These are phyloP conservation scores for Sphaerostilbella broomeana DNA, from an alignment of 2,329 filamentous ascomycete genomes.

Conservation along the genomic window DNA sequence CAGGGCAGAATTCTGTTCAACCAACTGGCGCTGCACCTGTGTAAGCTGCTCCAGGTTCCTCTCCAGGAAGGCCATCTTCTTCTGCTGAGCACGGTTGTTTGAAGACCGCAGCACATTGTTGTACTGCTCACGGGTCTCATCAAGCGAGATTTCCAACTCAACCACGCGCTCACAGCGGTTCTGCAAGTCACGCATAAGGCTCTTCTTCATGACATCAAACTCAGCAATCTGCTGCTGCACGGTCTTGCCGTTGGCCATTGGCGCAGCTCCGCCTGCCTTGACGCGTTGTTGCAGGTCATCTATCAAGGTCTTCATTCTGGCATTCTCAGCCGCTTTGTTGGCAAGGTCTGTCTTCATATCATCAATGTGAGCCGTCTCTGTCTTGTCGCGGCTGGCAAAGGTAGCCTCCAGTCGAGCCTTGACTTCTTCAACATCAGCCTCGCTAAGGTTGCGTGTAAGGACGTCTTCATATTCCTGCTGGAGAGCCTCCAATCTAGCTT, in stretches of 20 bases:
- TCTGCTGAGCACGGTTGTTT: conserved; percentile 97
- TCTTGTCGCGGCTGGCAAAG: conserved; percentile 67
- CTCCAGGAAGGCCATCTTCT: conserved; percentile 99
- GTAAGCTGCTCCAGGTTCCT: conserved; percentile 97
- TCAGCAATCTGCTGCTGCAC: conserved; percentile 97
- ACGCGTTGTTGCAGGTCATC: conserved; percentile 71
- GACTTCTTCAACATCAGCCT: conserved; percentile 76
- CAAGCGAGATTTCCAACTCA: conserved; percentile 93
- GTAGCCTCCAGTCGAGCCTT: conserved; percentile 72
- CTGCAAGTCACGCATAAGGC: conserved; percentile 94
- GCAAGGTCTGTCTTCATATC: conserved; percentile 70
- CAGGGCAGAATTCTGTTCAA: conserved; percentile 92
- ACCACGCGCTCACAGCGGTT: conserved; percentile 98
- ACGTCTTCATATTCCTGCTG: conserved; percentile 81
- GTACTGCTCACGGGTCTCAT: conserved; percentile 97
- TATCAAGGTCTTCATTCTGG: conserved; percentile 71
- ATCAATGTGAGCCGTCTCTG: conserved; percentile 65
- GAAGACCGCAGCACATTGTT: conserved; percentile 95
- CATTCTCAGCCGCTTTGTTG: conserved; percentile 74
- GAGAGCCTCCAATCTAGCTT: conserved; percentile 65
- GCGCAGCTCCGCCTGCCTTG: conserved; percentile 52
- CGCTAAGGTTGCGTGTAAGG: conserved; percentile 69
- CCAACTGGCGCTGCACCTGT: conserved; percentile 92
- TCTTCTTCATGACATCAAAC: conserved; percentile 99
- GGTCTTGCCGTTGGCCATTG: conserved; percentile 77